These are phyloP conservation scores for Trichoderma brevicompactum DNA, from an alignment of 2,329 filamentous ascomycete species.

Conservation along the genomic window DNA sequence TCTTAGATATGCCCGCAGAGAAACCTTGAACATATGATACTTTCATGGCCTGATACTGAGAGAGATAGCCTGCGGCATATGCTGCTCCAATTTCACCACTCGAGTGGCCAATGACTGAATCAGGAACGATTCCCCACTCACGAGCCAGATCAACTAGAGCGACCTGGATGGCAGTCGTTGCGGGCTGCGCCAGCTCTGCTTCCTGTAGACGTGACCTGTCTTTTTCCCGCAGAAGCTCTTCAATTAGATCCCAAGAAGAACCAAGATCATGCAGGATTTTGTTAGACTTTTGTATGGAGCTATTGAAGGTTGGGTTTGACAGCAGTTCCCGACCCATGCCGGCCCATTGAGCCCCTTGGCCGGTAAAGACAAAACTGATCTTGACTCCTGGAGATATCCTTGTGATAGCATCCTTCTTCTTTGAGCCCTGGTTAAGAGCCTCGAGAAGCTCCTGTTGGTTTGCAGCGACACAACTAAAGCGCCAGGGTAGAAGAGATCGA, in stretches of 20 bases:
- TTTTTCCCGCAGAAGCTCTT: constrained; percentile 27
- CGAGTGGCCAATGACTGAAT: constrained; percentile 34
- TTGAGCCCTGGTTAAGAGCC: neutral
- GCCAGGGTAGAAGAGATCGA: neutral
- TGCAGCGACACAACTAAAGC: neutral
- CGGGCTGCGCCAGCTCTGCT: constrained; percentile 32
- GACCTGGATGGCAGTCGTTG: constrained; percentile 34
- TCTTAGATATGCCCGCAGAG: constrained; percentile 20
- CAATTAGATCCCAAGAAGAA: constrained; percentile 17
- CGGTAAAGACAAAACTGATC: constrained; percentile 38
- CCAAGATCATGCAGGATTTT: constrained; percentile 19
- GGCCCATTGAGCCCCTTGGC: constrained; percentile 43
- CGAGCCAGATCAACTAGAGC: constrained; percentile 31
- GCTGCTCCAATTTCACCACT: constrained; percentile 43
- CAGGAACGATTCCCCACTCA: constrained; percentile 30
- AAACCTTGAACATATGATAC: constrained; percentile 35
- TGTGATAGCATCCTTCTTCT: neutral
- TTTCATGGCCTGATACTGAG: constrained; percentile 31
- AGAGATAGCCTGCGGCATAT: constrained; percentile 40
- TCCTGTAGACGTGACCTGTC: constrained; percentile 32
- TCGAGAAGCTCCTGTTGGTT: neutral
- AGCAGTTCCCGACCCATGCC: constrained; percentile 41
- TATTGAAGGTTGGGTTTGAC: neutral
- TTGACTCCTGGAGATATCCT: neutral
- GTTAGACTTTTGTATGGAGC: constrained; percentile 9